Conservation (phyloP, 1,139 yeast genomes). For the Geotrichum reessii region DNA sequence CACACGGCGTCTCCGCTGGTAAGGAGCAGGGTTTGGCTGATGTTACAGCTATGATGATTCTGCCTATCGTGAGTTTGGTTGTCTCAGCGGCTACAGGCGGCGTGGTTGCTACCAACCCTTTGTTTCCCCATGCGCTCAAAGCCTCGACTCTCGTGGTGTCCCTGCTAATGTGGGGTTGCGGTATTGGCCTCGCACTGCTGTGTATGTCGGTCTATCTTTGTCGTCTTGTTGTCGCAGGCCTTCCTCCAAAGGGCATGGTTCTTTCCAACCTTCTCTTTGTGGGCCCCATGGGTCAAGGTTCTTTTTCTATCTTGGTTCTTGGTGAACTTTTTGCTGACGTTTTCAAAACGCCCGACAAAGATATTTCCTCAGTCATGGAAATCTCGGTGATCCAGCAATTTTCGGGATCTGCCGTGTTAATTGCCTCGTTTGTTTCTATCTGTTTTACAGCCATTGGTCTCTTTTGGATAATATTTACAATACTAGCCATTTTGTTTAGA, state of each 20-base stretch:
- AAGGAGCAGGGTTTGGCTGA: constrained; percentile 36
- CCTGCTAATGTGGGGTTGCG: constrained; percentile 61
- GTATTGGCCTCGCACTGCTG: constrained; percentile 55
- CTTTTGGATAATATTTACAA: constrained; percentile 55
- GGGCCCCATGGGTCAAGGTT: constrained; percentile 78
- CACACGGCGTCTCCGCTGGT: constrained; percentile 42
- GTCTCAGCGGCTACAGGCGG: constrained; percentile 69
- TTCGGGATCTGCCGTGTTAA: background rate
- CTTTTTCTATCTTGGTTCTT: constrained; percentile 57
- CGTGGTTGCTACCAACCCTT: constrained; percentile 38
- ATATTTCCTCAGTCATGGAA: background rate
- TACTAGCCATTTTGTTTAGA: constrained; percentile 26
- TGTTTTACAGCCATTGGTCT: constrained; percentile 56
- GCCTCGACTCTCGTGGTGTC: constrained; percentile 51
- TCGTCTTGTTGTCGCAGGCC: constrained; percentile 51
- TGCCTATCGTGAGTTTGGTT: constrained; percentile 72
- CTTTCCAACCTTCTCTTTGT: constrained; percentile 57
- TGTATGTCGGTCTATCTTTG: constrained; percentile 53
- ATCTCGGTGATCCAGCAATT: background rate
- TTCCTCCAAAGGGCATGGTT: constrained; percentile 48
- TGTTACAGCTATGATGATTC: constrained; percentile 44
- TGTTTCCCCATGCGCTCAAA: constrained; percentile 31
- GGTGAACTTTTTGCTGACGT: constrained; percentile 37
- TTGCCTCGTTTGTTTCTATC: constrained; percentile 37
- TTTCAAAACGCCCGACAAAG: constrained; percentile 5